Conservation (phyloP, 2,329 filamentous ascomycete genomes). For the Cladophialophora exuberans region DNA sequence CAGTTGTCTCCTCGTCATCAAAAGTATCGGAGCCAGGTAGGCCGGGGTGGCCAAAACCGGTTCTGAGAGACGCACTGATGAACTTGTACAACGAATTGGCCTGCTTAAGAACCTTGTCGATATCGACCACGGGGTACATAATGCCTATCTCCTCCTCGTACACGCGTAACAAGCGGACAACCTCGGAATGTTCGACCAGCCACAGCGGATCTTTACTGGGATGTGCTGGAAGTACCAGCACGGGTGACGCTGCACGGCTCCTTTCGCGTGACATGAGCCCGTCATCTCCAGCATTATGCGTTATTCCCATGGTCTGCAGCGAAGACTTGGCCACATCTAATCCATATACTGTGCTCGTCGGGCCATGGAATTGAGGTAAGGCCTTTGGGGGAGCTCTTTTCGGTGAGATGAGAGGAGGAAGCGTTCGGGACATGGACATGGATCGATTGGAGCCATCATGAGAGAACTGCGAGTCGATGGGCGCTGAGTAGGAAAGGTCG, state of each 20-base stretch:
- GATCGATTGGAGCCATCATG: slow-evolving; percentile 36
- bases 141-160: slow-evolving; percentile 90
- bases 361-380: slow-evolving; percentile 74
- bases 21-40: slow-evolving; percentile 62
- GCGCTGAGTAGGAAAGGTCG: slow-evolving; percentile 32
- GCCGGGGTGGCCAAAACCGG: slow-evolving; percentile 59
- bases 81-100: slow-evolving; percentile 71
- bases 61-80: slow-evolving; percentile 67
- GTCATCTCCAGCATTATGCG: slow-evolving; percentile 65
- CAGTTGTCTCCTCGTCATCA: slow-evolving; percentile 66
- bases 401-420: slow-evolving; percentile 33
- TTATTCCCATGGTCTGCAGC: slow-evolving; percentile 86
- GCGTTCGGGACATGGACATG: slow-evolving; percentile 29
- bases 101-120: slow-evolving; percentile 71
- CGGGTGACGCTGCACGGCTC: slow-evolving; percentile 54
- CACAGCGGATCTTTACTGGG: slow-evolving; percentile 75
- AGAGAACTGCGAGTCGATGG: slow-evolving; percentile 27
- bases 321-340: slow-evolving; percentile 86
- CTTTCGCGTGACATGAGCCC: slow-evolving; percentile 55
- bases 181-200: slow-evolving; percentile 76
- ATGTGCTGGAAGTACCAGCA: slow-evolving; percentile 42
- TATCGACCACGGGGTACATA: slow-evolving; percentile 86
- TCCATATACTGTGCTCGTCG: slow-evolving; percentile 82
- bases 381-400: slow-evolving; percentile 54
- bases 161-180: slow-evolving; percentile 73